These are phyloP conservation scores for Spencermartinsiella europaea DNA, from an alignment of 805 yeast genomes.

Conservation along the genomic window DNA sequence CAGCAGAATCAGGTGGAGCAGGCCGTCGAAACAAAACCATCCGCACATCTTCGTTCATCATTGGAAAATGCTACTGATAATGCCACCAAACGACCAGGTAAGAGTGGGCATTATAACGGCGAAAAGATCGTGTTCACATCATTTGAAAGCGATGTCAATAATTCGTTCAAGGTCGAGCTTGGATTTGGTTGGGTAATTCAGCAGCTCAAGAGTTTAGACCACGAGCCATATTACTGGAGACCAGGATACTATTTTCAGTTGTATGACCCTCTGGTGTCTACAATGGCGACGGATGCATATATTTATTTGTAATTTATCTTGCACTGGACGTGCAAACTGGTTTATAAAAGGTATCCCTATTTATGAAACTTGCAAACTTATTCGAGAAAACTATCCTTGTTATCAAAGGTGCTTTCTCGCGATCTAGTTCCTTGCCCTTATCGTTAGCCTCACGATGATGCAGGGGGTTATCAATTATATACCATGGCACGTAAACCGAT, in stretches of 20 bases:
- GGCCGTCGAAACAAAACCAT: background rate
- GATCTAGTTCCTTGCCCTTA: too few relatives aligned
- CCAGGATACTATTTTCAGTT: background rate
- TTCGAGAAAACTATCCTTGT: too few relatives aligned
- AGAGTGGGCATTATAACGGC: background rate
- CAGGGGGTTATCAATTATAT: too few relatives aligned
- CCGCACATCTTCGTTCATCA: background rate
- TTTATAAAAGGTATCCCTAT: too few relatives aligned
- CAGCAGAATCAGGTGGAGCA: background rate
- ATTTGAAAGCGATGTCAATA: background rate
- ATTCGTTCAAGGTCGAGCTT: background rate
- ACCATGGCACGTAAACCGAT: too few relatives aligned
- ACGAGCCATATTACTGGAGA: too few relatives aligned
- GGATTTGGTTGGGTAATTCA: background rate
- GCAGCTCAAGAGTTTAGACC: background rate
- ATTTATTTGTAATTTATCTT: background rate
- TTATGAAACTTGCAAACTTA: too few relatives aligned
- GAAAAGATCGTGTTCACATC: background rate
- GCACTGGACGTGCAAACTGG: too few relatives aligned
- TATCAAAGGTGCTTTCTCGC: too few relatives aligned
- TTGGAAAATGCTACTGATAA: too few relatives aligned
- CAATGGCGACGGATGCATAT: conserved; percentile 1
- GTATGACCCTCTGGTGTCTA: background rate
- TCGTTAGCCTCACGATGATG: too few relatives aligned
- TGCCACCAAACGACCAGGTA: background rate